phyloP scores from a whole-genome alignment of 176 grass and related monocot species.

The Cocos nucifera region DNA sequence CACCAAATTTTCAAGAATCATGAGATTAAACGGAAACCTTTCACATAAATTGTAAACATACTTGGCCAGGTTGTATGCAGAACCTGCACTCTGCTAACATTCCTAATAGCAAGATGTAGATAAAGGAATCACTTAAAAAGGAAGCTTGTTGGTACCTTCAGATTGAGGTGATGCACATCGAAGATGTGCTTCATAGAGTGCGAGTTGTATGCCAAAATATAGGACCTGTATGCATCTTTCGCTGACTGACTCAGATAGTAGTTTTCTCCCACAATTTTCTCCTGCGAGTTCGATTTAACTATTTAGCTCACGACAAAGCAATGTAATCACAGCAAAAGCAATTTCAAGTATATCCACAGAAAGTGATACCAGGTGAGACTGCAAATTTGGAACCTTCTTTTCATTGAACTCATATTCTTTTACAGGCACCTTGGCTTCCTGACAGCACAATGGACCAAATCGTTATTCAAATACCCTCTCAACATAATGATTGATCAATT shows the following conservation, averaged over 20 bases:
- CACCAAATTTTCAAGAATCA: too few species aligned
- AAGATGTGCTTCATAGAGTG: slow-evolving; percentile 96
- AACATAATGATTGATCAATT: background rate
- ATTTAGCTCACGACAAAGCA: too few species aligned
- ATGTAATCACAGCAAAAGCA: too few species aligned
- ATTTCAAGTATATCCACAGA: too few species aligned
- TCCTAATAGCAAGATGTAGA: too few species aligned
- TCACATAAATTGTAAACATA: too few species aligned
- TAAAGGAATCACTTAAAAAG: too few species aligned
- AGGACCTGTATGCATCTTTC: slow-evolving; percentile 91
- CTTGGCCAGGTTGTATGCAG: too few species aligned
- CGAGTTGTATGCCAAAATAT: slow-evolving; percentile 79
- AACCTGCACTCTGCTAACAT: too few species aligned
- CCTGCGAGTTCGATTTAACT: too few species aligned
- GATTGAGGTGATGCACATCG: slow-evolving; percentile 77
- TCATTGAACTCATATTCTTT: slow-evolving; percentile 79
- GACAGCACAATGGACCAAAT: slow-evolving; percentile 12
- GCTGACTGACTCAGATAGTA: slow-evolving; percentile 84
- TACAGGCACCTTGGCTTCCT: slow-evolving; percentile 86
- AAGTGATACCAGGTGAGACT: slow-evolving; percentile 63
- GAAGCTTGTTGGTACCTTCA: slow-evolving; percentile 45
- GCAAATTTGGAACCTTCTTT: slow-evolving; percentile 85
- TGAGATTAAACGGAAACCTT: too few species aligned
- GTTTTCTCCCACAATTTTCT: slow-evolving; percentile 18
- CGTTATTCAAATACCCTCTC: background rate